Percentiles rank a stretch among this genome's conserved stretches.
These are phyloP conservation scores for Tuber melanosporum DNA, from an alignment of 495 filamentous ascomycete species.

Conservation along the genomic window DNA sequence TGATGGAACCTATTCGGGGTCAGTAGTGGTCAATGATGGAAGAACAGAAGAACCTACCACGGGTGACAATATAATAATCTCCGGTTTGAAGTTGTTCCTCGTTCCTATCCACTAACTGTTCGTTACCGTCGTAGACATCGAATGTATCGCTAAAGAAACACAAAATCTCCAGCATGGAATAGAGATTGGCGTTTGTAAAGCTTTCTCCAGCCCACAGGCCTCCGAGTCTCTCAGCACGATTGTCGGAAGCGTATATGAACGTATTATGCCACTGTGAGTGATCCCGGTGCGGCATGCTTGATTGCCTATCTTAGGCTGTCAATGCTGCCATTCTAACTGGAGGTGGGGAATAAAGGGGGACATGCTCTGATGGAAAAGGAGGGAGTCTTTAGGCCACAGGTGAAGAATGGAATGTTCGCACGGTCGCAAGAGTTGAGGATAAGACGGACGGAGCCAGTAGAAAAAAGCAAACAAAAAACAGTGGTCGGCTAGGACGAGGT, in stretches of 20 bases:
- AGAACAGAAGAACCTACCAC: not conserved
- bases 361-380: not conserved
- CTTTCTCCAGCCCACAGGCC: no score
- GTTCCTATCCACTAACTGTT: conserved; percentile 19
- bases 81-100: conserved; percentile 39
- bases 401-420: not conserved
- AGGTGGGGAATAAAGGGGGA: not conserved
- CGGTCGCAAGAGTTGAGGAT: not conserved
- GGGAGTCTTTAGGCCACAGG: not conserved
- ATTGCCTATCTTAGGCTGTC: not conserved
- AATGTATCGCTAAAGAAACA: no score
- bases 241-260: no score
- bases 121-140: not conserved
- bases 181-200: no score
- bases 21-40: not conserved
- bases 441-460: not conserved
- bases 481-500: not conserved
- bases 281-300: no score
- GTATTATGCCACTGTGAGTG: no score
- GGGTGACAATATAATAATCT: conserved; percentile 41
- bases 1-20: conserved; percentile 32
- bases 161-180: no score
- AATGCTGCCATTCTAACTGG: not conserved
- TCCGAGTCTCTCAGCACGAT: no score
- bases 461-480: not conserved